These are phyloP conservation scores for Hirsutella minnesotensis DNA, from an alignment of 2,329 filamentous ascomycete genomes.

Conservation along the genomic window DNA sequence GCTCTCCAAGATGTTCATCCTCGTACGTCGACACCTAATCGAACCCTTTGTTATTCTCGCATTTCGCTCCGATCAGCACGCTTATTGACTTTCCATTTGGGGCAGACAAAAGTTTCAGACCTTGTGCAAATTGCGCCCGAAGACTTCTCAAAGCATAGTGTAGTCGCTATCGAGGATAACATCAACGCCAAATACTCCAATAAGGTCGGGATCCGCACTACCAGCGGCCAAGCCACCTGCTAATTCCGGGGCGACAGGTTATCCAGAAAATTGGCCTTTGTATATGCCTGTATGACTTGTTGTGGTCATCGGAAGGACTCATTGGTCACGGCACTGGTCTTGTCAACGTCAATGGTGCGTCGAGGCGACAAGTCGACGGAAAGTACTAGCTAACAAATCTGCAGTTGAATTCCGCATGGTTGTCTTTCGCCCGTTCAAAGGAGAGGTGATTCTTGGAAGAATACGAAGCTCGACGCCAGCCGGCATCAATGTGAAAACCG, in stretches of 20 bases:
- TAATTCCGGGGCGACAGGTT: slow-evolving; percentile 35
- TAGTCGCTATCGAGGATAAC: slow-evolving; percentile 83
- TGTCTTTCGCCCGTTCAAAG: slow-evolving; percentile 92
- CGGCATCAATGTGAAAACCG: slow-evolving; percentile 68
- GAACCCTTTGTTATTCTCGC: no score
- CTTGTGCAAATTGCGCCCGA: slow-evolving; percentile 84
- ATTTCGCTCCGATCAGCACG: no score
- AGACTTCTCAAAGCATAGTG: slow-evolving; percentile 75
- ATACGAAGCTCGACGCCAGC: slow-evolving; percentile 64
- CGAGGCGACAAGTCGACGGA: neutral
- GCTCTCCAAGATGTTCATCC: slow-evolving; percentile 3
- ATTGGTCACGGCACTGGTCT: slow-evolving; percentile 88
- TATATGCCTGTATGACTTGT: slow-evolving; percentile 82
- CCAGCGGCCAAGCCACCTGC: neutral
- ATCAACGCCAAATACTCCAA: slow-evolving; percentile 97
- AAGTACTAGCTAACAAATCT: neutral
- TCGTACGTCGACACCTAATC: neutral
- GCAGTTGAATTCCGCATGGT: slow-evolving; percentile 84
- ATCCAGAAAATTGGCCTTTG: slow-evolving; percentile 92
- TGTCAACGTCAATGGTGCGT: slow-evolving; percentile 84
- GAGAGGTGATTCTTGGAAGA: slow-evolving; percentile 76
- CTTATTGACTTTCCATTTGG: no score
- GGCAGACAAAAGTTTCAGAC: slow-evolving; percentile 86
- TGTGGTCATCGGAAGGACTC: slow-evolving; percentile 81
- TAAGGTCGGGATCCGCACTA: slow-evolving; percentile 40